These are phyloP conservation scores for Epichloe bromicola DNA, from an alignment of 2,329 filamentous ascomycete species.

Conservation along the genomic window DNA sequence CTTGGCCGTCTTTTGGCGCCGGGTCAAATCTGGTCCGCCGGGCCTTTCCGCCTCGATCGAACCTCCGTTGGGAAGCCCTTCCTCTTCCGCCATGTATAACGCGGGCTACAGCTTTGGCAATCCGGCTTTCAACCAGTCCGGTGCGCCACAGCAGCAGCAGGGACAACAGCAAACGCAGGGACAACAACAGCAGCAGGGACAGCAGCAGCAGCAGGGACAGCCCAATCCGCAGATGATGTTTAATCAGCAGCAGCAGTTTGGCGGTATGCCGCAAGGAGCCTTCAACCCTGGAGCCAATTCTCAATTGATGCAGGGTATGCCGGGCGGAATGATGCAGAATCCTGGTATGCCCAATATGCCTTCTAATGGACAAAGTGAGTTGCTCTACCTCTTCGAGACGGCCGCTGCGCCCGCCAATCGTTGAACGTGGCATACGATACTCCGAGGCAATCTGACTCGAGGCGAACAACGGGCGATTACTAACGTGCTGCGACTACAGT, in stretches of 20 bases:
- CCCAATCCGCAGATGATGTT: constrained; percentile 44
- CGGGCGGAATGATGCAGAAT: constrained; percentile 51
- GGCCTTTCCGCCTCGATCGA: not conserved
- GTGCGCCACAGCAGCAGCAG: constrained; percentile 15
- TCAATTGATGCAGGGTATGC: constrained; percentile 41
- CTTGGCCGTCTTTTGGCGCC: not conserved
- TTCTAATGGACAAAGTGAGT: constrained; percentile 48
- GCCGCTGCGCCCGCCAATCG: not conserved
- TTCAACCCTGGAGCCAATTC: constrained; percentile 39
- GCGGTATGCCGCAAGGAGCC: constrained; percentile 37
- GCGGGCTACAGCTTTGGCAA: constrained; percentile 41
- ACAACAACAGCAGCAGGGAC: constrained; percentile 31
- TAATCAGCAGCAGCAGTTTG: constrained; percentile 41
- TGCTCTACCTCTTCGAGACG: not conserved
- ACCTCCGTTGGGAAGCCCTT: not conserved
- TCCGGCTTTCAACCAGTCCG: constrained; percentile 30
- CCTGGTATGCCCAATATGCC: constrained; percentile 46
- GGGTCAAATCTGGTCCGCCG: not conserved
- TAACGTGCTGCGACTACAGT: constrained; percentile 24
- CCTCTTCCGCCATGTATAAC: constrained; percentile 34
- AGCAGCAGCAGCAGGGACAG: constrained; percentile 22
- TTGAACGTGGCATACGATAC: not conserved
- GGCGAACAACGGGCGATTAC: not conserved
- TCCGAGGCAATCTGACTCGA: no score
- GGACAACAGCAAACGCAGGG: constrained; percentile 33